Conservation (phyloP, 352 stramenopile genomes). For the Phytophthora pisi region DNA sequence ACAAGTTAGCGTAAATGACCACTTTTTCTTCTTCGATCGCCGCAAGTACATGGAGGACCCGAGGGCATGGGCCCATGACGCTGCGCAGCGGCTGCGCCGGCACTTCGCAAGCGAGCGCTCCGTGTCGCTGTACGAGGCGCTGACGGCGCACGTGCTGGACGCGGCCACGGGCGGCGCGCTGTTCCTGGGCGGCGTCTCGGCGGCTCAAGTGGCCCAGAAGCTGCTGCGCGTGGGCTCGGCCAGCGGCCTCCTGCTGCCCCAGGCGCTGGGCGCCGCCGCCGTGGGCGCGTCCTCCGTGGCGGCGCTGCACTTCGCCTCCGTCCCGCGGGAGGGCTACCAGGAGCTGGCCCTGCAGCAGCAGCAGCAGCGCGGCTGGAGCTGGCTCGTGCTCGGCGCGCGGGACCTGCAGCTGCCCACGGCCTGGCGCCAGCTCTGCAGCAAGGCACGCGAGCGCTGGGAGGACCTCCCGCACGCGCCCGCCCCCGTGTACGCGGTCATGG, state of each 20-base stretch:
- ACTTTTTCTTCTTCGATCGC: neutral
- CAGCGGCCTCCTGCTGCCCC: constrained; percentile 48
- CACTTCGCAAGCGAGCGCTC: constrained; percentile 51
- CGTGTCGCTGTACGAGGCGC: constrained; percentile 45
- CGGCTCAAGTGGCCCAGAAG: constrained; percentile 56
- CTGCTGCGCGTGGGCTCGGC: constrained; percentile 49
- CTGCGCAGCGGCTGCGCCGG: constrained; percentile 30
- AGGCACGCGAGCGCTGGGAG: constrained; percentile 41
- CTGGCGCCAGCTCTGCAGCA: constrained; percentile 28
- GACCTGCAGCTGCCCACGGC: constrained; percentile 33
- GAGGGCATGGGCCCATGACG: neutral
- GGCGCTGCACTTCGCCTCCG: constrained; percentile 57
- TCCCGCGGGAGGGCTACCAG: constrained; percentile 52
- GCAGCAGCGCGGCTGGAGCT: constrained; percentile 27
- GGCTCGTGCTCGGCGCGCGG: constrained; percentile 30
- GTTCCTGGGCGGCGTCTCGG: constrained; percentile 54
- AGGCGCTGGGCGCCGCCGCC: constrained; percentile 41
- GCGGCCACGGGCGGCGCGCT: constrained; percentile 53
- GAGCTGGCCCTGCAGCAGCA: constrained; percentile 30
- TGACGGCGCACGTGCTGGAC: constrained; percentile 49
- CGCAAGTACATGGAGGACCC: neutral
- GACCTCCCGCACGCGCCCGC: constrained; percentile 54
- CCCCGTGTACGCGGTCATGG: constrained; percentile 76
- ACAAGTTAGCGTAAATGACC: neutral
- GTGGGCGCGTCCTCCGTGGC: constrained; percentile 56